Evolutionary conservation across 305 asterid genomes (phyloP).

Genomic region (Euphrasia arctica): DNA sequence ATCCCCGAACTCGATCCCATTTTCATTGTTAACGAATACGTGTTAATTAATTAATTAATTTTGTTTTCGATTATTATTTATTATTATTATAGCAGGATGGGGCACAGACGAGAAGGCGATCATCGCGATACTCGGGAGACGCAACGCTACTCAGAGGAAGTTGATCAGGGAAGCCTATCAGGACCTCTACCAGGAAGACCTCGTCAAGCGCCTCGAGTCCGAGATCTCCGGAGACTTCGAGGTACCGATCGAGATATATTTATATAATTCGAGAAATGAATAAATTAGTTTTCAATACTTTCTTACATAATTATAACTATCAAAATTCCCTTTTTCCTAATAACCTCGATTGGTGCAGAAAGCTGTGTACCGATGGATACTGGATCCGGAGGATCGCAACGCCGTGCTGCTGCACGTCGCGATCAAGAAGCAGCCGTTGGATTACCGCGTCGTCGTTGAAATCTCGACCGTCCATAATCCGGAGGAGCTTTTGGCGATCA

Average conservation of each 20-base stretch:
- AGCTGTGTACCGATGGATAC: slow-evolving; percentile 69
- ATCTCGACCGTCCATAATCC: slow-evolving; percentile 45
- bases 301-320: too few species aligned
- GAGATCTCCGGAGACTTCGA: slow-evolving; percentile 70
- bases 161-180: slow-evolving; percentile 54
- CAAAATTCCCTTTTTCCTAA: too few species aligned
- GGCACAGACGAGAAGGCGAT: slow-evolving; percentile 76
- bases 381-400: slow-evolving; percentile 75
- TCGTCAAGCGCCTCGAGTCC: slow-evolving; percentile 62
- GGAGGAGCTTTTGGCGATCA: slow-evolving; percentile 56
- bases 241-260: slow-evolving; percentile 30
- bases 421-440: slow-evolving; percentile 38
- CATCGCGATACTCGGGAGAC: slow-evolving; percentile 50
- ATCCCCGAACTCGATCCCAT: not conserved
- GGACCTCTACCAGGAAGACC: slow-evolving; percentile 63
- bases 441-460: slow-evolving; percentile 49
- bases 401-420: slow-evolving; percentile 59
- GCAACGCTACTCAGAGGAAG: slow-evolving; percentile 59
- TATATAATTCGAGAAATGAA: too few species aligned
- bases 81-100: slow-evolving; percentile 41
- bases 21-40: too few species aligned
- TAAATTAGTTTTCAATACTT: too few species aligned
- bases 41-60: too few species aligned
- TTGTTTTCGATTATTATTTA: too few species aligned
- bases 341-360: slow-evolving; percentile 40